Evolutionary conservation across 768 basidiomycete genomes (phyloP).

Genomic region (Myochromella boudieri): DNA sequence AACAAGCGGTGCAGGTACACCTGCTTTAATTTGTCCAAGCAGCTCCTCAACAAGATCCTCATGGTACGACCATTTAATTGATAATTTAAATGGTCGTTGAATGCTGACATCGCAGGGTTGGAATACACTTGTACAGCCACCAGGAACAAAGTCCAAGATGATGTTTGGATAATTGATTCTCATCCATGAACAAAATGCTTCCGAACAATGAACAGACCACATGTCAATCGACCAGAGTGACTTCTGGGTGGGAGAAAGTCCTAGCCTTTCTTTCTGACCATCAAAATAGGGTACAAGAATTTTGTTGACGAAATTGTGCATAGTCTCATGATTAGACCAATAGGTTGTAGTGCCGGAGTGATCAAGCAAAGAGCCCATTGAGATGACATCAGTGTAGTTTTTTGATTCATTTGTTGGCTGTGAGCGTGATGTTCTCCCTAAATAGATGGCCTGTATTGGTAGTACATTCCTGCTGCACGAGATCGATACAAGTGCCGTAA

Average conservation of each 20-base stretch:
- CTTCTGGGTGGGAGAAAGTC: slow-evolving; percentile 14
- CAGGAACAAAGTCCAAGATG: slow-evolving; percentile 30
- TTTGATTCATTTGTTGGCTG: slow-evolving; percentile 18
- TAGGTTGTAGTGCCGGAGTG: slow-evolving; percentile 22
- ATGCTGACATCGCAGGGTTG: slow-evolving; percentile 37
- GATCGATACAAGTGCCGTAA: slow-evolving; percentile 32
- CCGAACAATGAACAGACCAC: slow-evolving; percentile 32
- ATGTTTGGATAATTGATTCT: slow-evolving; percentile 23
- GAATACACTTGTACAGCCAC: slow-evolving; percentile 29
- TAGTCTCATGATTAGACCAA: slow-evolving; percentile 26
- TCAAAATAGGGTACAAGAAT: slow-evolving; percentile 24
- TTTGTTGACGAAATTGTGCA: slow-evolving; percentile 20
- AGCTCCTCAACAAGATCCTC: slow-evolving; percentile 32
- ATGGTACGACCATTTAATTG: slow-evolving; percentile 30
- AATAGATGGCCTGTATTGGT: slow-evolving; percentile 34
- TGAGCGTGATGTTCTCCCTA: slow-evolving; percentile 21
- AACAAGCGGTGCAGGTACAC: background rate
- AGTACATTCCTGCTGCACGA: slow-evolving; percentile 24
- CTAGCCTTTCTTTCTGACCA: slow-evolving; percentile 7
- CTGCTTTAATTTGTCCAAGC: slow-evolving; percentile 18
- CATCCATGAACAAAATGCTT: slow-evolving; percentile 31
- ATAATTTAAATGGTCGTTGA: slow-evolving; percentile 35
- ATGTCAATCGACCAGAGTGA: slow-evolving; percentile 21
- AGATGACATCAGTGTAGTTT: slow-evolving; percentile 19
- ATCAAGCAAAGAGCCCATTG: slow-evolving; percentile 20